phyloP scores from a whole-genome alignment of 371 early-diverging fungal species.

The Mortierella polycephala region DNA sequence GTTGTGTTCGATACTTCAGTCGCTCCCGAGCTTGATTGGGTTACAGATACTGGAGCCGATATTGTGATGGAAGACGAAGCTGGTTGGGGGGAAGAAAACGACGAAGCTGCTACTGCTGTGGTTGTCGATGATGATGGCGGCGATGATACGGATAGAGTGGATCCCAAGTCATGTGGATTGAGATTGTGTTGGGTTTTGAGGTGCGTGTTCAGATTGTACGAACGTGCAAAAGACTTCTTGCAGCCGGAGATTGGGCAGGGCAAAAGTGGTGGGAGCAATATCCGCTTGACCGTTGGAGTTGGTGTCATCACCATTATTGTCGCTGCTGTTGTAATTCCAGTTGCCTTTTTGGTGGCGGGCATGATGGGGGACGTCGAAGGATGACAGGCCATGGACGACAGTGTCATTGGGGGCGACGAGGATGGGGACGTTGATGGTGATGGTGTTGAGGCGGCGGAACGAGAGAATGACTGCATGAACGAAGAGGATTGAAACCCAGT shows the following conservation, averaged over 20 bases:
- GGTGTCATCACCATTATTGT: not conserved
- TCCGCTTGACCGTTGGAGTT: not conserved
- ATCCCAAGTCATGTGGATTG: constrained; percentile 5
- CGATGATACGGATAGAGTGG: not conserved
- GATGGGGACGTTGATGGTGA: constrained; percentile 6
- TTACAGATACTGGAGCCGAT: too few relatives aligned
- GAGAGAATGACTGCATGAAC: constrained; percentile 7
- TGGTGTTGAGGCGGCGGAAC: constrained; percentile 9
- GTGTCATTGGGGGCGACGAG: constrained; percentile 7
- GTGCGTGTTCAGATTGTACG: constrained; percentile 26
- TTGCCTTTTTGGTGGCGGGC: not conserved
- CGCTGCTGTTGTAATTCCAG: not conserved
- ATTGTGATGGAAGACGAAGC: not conserved
- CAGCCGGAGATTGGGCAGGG: constrained; percentile 33
- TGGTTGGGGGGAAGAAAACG: not conserved
- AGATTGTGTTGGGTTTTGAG: constrained; percentile 21
- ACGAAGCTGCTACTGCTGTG: too few relatives aligned
- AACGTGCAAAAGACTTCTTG: constrained; percentile 26
- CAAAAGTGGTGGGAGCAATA: constrained; percentile 8
- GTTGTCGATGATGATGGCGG: not conserved
- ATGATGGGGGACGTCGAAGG: too few relatives aligned
- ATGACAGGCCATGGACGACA: not conserved
- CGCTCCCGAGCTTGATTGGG: too few relatives aligned
- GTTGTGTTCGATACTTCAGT: not conserved
- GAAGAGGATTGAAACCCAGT: constrained; percentile 2